phyloP scores from a whole-genome alignment of 805 yeast genomes.

The Saccharomycopsis selenospora region DNA sequence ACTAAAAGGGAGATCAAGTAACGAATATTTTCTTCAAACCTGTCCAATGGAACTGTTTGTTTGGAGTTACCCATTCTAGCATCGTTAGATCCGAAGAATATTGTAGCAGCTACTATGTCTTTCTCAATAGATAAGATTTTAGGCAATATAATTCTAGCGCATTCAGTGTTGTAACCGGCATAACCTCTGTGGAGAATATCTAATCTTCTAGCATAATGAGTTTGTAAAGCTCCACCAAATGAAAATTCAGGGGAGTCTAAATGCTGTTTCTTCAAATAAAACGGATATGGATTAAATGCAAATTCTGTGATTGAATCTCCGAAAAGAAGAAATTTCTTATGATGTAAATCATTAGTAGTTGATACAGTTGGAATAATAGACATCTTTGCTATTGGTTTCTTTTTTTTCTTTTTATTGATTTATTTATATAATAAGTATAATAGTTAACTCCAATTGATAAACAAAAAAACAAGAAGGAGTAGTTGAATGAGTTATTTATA shows the following conservation, averaged over 20 bases:
- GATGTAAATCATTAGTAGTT: constrained; percentile 26
- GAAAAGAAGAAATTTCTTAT: constrained; percentile 47
- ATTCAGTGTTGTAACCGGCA: constrained; percentile 66
- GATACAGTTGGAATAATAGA: too few species aligned
- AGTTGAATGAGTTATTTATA: too few species aligned
- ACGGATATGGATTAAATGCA: constrained; percentile 31
- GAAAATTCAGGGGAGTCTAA: constrained; percentile 32
- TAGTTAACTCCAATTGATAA: too few species aligned
- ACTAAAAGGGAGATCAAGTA: constrained; percentile 35
- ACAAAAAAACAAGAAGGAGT: too few species aligned
- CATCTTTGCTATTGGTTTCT: too few species aligned
- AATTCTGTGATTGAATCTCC: constrained; percentile 69
- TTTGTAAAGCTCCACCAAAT: constrained; percentile 43
- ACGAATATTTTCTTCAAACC: constrained; percentile 42
- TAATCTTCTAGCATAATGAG: constrained; percentile 50
- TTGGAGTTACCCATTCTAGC: constrained; percentile 36
- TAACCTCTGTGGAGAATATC: constrained; percentile 72
- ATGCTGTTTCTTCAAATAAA: constrained; percentile 17
- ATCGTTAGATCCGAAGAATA: constrained; percentile 84
- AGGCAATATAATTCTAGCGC: constrained; percentile 46
- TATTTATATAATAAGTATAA: too few species aligned
- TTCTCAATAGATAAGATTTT: constrained; percentile 44
- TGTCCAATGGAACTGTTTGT: constrained; percentile 45
- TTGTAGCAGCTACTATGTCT: constrained; percentile 38
- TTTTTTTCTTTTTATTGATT: too few species aligned